Evolutionary conservation across 2,329 filamentous ascomycete species (phyloP).

Genomic region (Chaetomium strumarium): DNA sequence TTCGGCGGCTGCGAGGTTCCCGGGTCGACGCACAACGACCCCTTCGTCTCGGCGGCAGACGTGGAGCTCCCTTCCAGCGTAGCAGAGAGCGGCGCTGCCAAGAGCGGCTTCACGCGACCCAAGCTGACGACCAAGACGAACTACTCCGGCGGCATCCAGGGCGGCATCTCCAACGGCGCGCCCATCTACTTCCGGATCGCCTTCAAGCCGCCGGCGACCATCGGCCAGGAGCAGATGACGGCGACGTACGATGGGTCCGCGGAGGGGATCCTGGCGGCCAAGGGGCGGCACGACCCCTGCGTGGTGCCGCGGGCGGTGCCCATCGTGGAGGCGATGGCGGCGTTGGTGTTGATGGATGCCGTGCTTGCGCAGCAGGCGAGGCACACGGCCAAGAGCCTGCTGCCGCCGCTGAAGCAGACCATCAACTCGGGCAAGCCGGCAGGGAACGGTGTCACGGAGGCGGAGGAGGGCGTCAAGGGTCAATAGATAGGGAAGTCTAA

Average conservation of each 20-base stretch:
- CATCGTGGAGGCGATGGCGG: slow-evolving; percentile 88
- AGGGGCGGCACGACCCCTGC: slow-evolving; percentile 90
- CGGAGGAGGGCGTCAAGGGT: slow-evolving; percentile 5
- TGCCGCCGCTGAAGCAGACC: slow-evolving; percentile 36
- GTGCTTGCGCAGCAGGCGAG: slow-evolving; percentile 72
- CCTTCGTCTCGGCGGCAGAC: slow-evolving; percentile 60
- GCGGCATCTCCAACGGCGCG: slow-evolving; percentile 89
- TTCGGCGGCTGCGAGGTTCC: slow-evolving; percentile 82
- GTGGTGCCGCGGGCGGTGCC: slow-evolving; percentile 84
- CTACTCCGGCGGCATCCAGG: slow-evolving; percentile 91
- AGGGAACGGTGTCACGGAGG: slow-evolving; percentile 29
- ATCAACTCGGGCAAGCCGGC: slow-evolving; percentile 26
- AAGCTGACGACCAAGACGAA: slow-evolving; percentile 83
- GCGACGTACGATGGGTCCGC: slow-evolving; percentile 66
- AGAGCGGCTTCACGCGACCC: slow-evolving; percentile 46
- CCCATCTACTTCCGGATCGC: slow-evolving; percentile 91
- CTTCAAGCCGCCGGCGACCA: slow-evolving; percentile 94
- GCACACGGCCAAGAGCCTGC: slow-evolving; percentile 40
- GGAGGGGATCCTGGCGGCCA: slow-evolving; percentile 76
- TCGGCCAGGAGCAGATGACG: slow-evolving; percentile 81
- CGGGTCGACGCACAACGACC: slow-evolving; percentile 88
- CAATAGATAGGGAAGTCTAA: slow-evolving; percentile 7
- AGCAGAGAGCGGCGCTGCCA: slow-evolving; percentile 40
- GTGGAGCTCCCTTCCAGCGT: slow-evolving; percentile 33
- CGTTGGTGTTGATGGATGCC: slow-evolving; percentile 80